Conservation (phyloP, 805 yeast genomes). For the Cephaloascus fragrans region DNA sequence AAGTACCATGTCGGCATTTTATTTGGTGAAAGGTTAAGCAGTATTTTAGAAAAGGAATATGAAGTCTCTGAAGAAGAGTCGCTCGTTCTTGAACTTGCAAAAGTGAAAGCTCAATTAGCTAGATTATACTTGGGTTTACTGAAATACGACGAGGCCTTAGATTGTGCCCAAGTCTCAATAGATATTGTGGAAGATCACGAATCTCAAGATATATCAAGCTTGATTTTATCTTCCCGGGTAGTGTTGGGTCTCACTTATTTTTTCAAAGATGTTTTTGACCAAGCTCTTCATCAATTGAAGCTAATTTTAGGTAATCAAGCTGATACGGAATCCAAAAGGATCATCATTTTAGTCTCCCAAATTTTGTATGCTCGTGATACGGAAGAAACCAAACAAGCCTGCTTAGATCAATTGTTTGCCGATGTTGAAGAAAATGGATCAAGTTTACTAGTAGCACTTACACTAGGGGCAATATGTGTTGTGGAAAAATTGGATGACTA, state of each 20-base stretch:
- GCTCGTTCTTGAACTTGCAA: constrained; percentile 40
- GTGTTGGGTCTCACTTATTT: constrained; percentile 67
- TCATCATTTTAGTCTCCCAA: constrained; percentile 70
- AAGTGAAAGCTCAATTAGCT: constrained; percentile 60
- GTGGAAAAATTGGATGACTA: constrained; percentile 50
- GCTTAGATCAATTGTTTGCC: constrained; percentile 70
- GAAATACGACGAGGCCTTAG: constrained; percentile 49
- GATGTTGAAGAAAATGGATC: constrained; percentile 57
- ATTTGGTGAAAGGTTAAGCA: constrained; percentile 36
- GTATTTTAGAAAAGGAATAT: constrained; percentile 41
- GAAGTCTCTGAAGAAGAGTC: constrained; percentile 43
- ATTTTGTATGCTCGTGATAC: constrained; percentile 69
- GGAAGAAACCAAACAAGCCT: constrained; percentile 72
- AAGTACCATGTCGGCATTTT: constrained; percentile 45
- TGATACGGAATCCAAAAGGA: constrained; percentile 49
- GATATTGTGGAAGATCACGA: constrained; percentile 34
- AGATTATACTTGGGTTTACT: constrained; percentile 57
- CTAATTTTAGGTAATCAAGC: constrained; percentile 36
- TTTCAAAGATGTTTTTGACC: constrained; percentile 52
- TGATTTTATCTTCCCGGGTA: constrained; percentile 48
- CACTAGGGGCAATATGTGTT: constrained; percentile 73
- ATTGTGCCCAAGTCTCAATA: constrained; percentile 45
- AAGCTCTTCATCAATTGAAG: constrained; percentile 59
- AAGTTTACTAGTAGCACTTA: constrained; percentile 55
- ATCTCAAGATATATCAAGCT: constrained; percentile 14